These are phyloP conservation scores for Myxozyma udenii DNA, from an alignment of 805 yeast genomes.

Conservation along the genomic window DNA sequence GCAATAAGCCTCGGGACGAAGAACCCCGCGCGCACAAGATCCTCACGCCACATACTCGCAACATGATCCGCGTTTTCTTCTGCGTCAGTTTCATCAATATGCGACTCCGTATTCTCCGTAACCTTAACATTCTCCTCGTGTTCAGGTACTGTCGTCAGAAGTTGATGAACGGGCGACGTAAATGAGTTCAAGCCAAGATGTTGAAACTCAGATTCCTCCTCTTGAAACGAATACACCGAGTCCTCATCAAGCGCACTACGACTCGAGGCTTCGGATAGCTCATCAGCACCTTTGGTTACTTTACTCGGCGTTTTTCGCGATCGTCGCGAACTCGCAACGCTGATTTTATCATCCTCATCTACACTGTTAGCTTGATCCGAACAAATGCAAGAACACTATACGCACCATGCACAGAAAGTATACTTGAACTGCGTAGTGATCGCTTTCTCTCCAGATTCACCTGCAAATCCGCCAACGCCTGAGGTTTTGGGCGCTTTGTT, in stretches of 20 bases:
- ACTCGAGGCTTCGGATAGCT: not conserved
- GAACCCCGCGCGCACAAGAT: slow-evolving; percentile 2
- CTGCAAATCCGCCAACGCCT: too few relatives aligned
- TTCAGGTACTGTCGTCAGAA: not conserved
- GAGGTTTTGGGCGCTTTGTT: too few relatives aligned
- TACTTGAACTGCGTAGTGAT: slow-evolving; percentile 10
- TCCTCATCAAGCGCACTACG: not conserved
- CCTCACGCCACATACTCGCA: not conserved
- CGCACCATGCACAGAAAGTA: too few relatives aligned
- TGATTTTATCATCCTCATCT: not conserved
- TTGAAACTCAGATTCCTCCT: slow-evolving; percentile 15
- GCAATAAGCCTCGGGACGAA: slow-evolving; percentile 1
- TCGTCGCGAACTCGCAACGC: not conserved
- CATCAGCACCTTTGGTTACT: not conserved
- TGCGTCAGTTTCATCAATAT: not conserved
- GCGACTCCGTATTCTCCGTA: not conserved
- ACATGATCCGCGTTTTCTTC: not conserved
- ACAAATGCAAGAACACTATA: too few relatives aligned
- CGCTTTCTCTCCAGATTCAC: slow-evolving; percentile 9
- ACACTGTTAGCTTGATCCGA: too few relatives aligned
- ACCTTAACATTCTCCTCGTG: not conserved
- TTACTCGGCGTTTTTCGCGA: too few relatives aligned
- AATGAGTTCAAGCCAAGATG: slow-evolving; percentile 3
- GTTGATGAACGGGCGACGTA: too few relatives aligned
- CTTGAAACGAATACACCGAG: slow-evolving; percentile 14